These are phyloP conservation scores for Podaxis rugospora DNA, from an alignment of 768 basidiomycete genomes.

Conservation along the genomic window DNA sequence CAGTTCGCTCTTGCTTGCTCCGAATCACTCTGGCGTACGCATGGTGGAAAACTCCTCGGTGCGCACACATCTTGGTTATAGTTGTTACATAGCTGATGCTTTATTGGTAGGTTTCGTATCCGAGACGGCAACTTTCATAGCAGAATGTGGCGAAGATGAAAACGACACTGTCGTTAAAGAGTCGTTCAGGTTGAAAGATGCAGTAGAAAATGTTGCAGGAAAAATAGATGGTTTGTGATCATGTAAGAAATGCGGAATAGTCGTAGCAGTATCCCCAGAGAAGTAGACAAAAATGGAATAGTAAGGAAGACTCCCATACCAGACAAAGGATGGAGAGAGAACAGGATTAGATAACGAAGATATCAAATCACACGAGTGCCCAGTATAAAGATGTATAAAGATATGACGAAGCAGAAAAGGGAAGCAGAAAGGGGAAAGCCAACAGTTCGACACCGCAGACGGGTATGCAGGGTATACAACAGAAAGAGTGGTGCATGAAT, in stretches of 20 bases:
- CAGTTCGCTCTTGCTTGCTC: constrained; percentile 66
- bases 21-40: constrained; percentile 69
- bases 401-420: constrained; percentile 13
- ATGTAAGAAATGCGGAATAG: constrained; percentile 1
- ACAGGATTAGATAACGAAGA: constrained; percentile 10
- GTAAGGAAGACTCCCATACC: constrained; percentile 19
- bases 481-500: neutral
- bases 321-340: constrained; percentile 7
- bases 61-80: constrained; percentile 1
- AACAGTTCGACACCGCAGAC: neutral
- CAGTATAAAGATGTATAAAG: constrained; percentile 10
- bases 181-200: constrained; percentile 62
- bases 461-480: constrained; percentile 9
- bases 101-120: constrained; percentile 56
- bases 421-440: neutral
- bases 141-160: constrained; percentile 86
- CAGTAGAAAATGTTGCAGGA: constrained; percentile 69
- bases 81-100: constrained; percentile 1
- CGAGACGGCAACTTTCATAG: constrained; percentile 83
- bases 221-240: constrained; percentile 46
- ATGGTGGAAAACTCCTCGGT: constrained; percentile 76
- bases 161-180: constrained; percentile 76
- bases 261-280: neutral
- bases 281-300: neutral
- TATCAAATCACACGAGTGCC: constrained; percentile 11